phyloP scores from a whole-genome alignment of 1,139 yeast genomes.

The Taphrina pruni region DNA sequence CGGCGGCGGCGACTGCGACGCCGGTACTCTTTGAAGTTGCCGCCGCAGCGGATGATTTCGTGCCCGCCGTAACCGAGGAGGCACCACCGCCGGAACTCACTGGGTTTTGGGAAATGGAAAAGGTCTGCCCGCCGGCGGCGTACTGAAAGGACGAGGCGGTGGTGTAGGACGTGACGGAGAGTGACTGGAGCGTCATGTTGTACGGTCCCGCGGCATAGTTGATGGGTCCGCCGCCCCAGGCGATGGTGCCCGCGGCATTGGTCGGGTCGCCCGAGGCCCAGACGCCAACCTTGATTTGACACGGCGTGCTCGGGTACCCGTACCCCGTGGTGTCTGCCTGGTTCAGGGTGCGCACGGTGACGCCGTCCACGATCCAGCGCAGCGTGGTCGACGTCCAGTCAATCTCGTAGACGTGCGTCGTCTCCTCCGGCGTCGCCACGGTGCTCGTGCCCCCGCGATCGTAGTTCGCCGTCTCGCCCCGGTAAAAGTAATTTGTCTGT shows the following conservation, averaged over 20 bases:
- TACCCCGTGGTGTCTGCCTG: constrained; percentile 76
- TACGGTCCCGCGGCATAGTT: constrained; percentile 55
- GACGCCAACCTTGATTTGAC: constrained; percentile 79
- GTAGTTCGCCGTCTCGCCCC: constrained; percentile 58
- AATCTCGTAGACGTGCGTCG: constrained; percentile 76
- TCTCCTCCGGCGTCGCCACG: constrained; percentile 49
- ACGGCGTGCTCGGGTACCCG: constrained; percentile 87
- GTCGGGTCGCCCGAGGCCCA: constrained; percentile 89
- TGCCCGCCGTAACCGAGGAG: background rate
- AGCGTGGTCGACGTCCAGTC: constrained; percentile 82
- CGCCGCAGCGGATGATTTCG: background rate
- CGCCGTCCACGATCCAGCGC: constrained; percentile 78
- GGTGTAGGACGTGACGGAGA: constrained; percentile 35
- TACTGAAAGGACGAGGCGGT: constrained; percentile 28
- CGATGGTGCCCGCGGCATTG: constrained; percentile 75
- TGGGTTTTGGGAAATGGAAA: constrained; percentile 18
- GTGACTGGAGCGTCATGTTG: constrained; percentile 29
- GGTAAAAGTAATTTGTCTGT: constrained; percentile 79
- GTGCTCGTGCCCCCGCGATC: constrained; percentile 30
- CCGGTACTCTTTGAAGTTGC: background rate
- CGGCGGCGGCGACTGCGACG: background rate
- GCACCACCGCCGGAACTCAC: background rate
- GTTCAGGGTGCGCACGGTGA: constrained; percentile 67
- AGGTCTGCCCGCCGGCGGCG: constrained; percentile 23
- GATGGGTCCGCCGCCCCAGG: constrained; percentile 92